These are phyloP conservation scores for Musa schizocarpa DNA, from an alignment of 176 grass and related monocot genomes.

Conservation along the genomic window DNA sequence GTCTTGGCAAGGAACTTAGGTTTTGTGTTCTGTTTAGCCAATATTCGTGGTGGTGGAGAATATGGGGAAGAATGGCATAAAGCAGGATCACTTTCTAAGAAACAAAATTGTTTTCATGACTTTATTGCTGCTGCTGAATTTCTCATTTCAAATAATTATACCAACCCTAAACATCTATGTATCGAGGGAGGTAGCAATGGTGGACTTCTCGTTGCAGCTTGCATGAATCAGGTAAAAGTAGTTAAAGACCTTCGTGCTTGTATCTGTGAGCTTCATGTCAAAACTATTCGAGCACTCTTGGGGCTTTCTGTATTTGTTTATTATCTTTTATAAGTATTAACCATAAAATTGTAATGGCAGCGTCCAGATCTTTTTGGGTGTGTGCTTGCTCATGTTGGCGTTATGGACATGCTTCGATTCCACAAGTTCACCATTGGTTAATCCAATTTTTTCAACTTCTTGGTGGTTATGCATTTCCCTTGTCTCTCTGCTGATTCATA, in stretches of 20 bases:
- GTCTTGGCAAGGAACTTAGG: slow-evolving; percentile 68
- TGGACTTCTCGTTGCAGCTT: slow-evolving; percentile 86
- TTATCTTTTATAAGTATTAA: not conserved
- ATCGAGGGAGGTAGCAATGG: slow-evolving; percentile 97
- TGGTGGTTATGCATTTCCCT: slow-evolving; percentile 13
- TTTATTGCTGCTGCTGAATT: slow-evolving; percentile 70
- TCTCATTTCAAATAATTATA: slow-evolving; percentile 65
- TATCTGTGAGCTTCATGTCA: not conserved
- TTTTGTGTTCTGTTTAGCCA: slow-evolving; percentile 64
- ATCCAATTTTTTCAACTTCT: not conserved
- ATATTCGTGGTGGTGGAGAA: slow-evolving; percentile 90
- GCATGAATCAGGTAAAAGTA: slow-evolving; percentile 61
- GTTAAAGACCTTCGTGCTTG: not conserved
- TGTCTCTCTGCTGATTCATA: slow-evolving; percentile 2
- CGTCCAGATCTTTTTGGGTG: slow-evolving; percentile 92
- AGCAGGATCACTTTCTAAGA: slow-evolving; percentile 69
- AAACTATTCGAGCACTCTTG: not conserved
- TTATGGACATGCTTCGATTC: slow-evolving; percentile 99
- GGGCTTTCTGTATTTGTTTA: not conserved
- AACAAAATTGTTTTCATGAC: slow-evolving; percentile 97
- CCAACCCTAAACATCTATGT: slow-evolving; percentile 51
- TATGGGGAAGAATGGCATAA: slow-evolving; percentile 99
- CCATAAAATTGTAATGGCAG: slow-evolving; percentile 20
- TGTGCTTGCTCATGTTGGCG: slow-evolving; percentile 90
- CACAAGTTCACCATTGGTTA: slow-evolving; percentile 96